Conservation (phyloP, 139 green algal genomes). For the Chlorella sorokiniana region DNA sequence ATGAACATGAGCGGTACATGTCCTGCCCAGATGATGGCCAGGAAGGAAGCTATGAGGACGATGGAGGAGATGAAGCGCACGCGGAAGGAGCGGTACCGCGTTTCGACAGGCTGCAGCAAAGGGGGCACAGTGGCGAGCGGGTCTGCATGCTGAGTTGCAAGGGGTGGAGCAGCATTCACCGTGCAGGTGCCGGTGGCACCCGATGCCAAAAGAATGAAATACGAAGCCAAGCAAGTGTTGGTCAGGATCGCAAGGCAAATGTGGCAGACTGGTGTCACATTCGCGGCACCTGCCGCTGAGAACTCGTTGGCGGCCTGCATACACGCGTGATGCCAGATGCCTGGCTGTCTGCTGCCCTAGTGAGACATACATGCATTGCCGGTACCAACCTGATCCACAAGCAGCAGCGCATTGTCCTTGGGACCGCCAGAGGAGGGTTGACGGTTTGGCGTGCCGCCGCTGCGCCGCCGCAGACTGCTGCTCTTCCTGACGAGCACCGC, state of each 20-base stretch:
- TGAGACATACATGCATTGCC: not conserved
- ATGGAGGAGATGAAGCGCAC: slow-evolving; percentile 76
- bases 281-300: too few species aligned
- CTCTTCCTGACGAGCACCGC: not conserved
- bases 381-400: slow-evolving; percentile 15
- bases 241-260: too few species aligned
- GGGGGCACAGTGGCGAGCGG: not conserved
- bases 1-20: slow-evolving; percentile 87
- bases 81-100: slow-evolving; percentile 63
- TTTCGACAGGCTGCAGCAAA: not conserved
- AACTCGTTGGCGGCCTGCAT: too few species aligned
- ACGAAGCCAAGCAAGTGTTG: too few species aligned
- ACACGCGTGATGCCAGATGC: not conserved
- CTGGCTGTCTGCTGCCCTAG: not conserved
- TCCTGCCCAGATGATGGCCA: slow-evolving; percentile 73
- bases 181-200: too few species aligned
- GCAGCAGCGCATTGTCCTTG: not conserved
- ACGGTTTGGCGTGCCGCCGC: not conserved
- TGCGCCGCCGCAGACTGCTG: slow-evolving; percentile 8
- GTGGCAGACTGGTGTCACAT: too few species aligned
- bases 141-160: not conserved
- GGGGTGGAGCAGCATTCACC: too few species aligned
- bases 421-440: not conserved
- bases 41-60: slow-evolving; percentile 74
- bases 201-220: too few species aligned